These are phyloP conservation scores for Albifimbria verrucaria DNA, from an alignment of 2,329 filamentous ascomycete genomes.

Conservation along the genomic window DNA sequence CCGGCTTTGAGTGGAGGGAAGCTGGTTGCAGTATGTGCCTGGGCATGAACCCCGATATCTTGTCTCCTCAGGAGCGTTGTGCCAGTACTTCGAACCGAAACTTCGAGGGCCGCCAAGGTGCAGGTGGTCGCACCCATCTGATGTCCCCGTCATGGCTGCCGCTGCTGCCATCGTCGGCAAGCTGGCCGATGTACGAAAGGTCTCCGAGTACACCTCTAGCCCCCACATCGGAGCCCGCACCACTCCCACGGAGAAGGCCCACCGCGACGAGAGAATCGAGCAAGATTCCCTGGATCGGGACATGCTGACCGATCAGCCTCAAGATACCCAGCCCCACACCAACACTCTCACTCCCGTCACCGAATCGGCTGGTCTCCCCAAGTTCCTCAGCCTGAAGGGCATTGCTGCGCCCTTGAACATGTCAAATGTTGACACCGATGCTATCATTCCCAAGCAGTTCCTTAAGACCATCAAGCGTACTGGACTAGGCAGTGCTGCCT, in stretches of 20 bases:
- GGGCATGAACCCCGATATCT: constrained; percentile 98
- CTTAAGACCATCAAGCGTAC: constrained; percentile 99
- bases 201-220: constrained; percentile 59
- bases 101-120: constrained; percentile 94
- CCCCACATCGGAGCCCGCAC: constrained; percentile 57
- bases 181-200: constrained; percentile 84
- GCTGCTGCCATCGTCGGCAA: constrained; percentile 87
- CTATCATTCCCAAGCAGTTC: constrained; percentile 99
- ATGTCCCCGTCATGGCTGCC: constrained; percentile 96
- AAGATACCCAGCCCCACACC: constrained; percentile 62
- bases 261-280: constrained; percentile 50
- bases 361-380: constrained; percentile 65
- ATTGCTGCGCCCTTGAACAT: constrained; percentile 84
- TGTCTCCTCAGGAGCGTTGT: constrained; percentile 87
- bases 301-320: constrained; percentile 52
- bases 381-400: constrained; percentile 80
- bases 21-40: constrained; percentile 99
- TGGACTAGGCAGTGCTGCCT: constrained; percentile 83
- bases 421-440: constrained; percentile 95
- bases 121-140: constrained; percentile 84
- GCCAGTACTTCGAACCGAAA: constrained; percentile 96
- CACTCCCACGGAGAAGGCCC: constrained; percentile 37
- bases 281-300: constrained; percentile 52
- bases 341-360: constrained; percentile 51
- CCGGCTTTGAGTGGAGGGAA: constrained; percentile 97